These are phyloP conservation scores for Phytophthora fragariae DNA, from an alignment of 352 stramenopile genomes.

Conservation along the genomic window DNA sequence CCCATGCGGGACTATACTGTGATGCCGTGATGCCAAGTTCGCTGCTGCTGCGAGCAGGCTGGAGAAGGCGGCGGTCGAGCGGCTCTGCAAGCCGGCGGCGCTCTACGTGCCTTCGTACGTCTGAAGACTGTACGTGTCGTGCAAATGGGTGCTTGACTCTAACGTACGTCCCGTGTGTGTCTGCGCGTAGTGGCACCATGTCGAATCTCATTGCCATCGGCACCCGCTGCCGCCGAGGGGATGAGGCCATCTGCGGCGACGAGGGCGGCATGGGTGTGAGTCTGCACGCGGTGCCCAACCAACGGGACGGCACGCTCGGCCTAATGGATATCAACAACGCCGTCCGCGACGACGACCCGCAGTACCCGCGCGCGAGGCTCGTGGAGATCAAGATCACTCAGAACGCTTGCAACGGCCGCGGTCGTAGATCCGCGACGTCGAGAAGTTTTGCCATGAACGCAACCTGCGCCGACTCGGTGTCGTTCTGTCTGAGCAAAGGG, in stretches of 20 bases:
- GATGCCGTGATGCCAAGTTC: too few species aligned
- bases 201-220: conserved; percentile 96
- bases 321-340: conserved; percentile 84
- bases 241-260: conserved; percentile 96
- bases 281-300: conserved; percentile 87
- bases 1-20: too few species aligned
- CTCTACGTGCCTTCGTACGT: conserved; percentile 96
- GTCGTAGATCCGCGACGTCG: conserved; percentile 87
- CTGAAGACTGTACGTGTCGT: background rate
- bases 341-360: conserved; percentile 79
- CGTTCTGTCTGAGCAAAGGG: conserved; percentile 96
- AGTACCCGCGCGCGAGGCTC: conserved; percentile 88
- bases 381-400: conserved; percentile 98
- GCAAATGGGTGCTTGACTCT: background rate
- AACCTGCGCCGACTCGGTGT: conserved; percentile 93
- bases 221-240: conserved; percentile 92
- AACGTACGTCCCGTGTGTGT: background rate
- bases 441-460: conserved; percentile 72
- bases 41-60: conserved; percentile 44
- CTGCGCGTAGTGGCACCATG: conserved; percentile 93
- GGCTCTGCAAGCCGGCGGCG: conserved; percentile 95
- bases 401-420: conserved; percentile 95
- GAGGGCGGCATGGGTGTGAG: conserved; percentile 92
- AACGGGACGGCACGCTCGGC: conserved; percentile 85
- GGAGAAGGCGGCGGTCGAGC: conserved; percentile 90